Percentiles rank a stretch among this genome's conserved stretches.
These are phyloP conservation scores for Saccharomycopsis sp. DNA, from an alignment of 805 yeast species.

Conservation along the genomic window DNA sequence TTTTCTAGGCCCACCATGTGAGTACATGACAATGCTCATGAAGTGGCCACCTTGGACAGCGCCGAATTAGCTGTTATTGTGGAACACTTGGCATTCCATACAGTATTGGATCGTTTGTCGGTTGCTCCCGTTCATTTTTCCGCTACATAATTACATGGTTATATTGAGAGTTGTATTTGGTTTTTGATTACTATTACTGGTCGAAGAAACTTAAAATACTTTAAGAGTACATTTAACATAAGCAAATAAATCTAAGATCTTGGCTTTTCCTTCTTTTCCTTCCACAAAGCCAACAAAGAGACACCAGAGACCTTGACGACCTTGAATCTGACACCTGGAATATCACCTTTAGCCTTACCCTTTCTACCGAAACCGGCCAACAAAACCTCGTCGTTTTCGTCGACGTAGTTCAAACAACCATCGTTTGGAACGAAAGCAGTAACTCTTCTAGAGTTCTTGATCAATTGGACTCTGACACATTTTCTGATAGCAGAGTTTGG, in stretches of 20 bases:
- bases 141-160: not conserved
- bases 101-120: no score
- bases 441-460: constrained; percentile 99
- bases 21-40: no score
- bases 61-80: no score
- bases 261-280: constrained; percentile 99
- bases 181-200: not conserved
- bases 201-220: not conserved
- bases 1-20: no score
- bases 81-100: no score
- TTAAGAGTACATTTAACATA: not conserved
- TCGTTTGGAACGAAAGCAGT: constrained; percentile 99
- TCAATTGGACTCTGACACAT: constrained; percentile 99
- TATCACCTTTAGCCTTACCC: constrained; percentile 99
- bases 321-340: constrained; percentile 99
- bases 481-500: constrained; percentile 99
- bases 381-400: constrained; percentile 99
- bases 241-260: constrained; percentile 64
- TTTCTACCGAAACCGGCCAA: constrained; percentile 99
- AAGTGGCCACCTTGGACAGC: no score
- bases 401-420: constrained; percentile 99
- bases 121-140: no score
- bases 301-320: constrained; percentile 99
- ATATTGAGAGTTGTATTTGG: not conserved
- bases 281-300: constrained; percentile 98